These are phyloP conservation scores for Grosmannia serpens DNA, from an alignment of 2,329 filamentous ascomycete species.

Conservation along the genomic window DNA sequence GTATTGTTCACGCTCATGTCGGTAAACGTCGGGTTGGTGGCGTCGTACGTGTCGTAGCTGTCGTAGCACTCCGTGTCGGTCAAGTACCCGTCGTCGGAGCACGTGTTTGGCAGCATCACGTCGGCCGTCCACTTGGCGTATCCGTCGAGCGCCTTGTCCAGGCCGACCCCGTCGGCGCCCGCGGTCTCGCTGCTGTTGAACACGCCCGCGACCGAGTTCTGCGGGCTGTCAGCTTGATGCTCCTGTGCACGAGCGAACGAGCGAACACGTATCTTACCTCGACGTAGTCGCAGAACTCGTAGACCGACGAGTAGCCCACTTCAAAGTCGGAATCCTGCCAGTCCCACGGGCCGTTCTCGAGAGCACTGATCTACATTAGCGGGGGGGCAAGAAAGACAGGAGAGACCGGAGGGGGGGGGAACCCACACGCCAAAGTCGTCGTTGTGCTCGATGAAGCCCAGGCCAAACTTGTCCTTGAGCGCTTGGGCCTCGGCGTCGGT, in stretches of 20 bases:
- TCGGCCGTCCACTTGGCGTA: constrained; percentile 37
- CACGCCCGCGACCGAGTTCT: constrained; percentile 24
- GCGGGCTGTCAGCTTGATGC: not conserved
- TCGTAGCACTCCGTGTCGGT: constrained; percentile 32
- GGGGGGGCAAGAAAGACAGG: not conserved
- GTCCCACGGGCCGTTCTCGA: constrained; percentile 43
- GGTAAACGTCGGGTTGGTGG: constrained; percentile 27
- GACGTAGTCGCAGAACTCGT: constrained; percentile 36
- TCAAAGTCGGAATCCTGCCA: constrained; percentile 45
- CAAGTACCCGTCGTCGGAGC: constrained; percentile 34
- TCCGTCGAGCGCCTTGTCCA: constrained; percentile 35
- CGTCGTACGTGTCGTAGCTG: constrained; percentile 34
- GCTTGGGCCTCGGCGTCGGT: constrained; percentile 25
- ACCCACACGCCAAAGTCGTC: constrained; percentile 28
- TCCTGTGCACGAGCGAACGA: not conserved
- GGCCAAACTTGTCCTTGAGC: constrained; percentile 38
- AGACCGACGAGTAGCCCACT: constrained; percentile 34
- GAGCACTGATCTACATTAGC: constrained; percentile 21
- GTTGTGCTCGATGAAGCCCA: constrained; percentile 31
- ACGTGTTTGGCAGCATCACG: constrained; percentile 29
- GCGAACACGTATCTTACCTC: constrained; percentile 15
- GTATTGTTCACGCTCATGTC: constrained; percentile 27
- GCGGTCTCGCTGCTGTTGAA: constrained; percentile 31
- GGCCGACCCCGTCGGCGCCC: constrained; percentile 36
- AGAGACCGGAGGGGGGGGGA: not conserved